These are phyloP conservation scores for Moricandia moricandioides DNA, from an alignment of 345 rosid species.

Conservation along the genomic window DNA sequence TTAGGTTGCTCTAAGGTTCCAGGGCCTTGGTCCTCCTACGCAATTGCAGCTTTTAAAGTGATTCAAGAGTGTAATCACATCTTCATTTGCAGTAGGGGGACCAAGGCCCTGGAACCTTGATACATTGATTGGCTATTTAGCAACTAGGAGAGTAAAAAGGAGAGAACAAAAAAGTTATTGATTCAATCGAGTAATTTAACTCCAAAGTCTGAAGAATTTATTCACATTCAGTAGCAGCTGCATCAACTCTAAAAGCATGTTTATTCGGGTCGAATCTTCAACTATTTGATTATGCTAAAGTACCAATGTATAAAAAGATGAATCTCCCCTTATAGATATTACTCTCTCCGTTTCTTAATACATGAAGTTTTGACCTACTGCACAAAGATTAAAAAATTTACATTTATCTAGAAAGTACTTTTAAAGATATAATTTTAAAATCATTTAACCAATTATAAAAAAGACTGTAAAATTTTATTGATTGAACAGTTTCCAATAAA, in stretches of 20 bases:
- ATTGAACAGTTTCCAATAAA: no score
- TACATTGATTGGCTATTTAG: conserved; percentile 1
- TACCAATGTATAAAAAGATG: conserved; percentile 2
- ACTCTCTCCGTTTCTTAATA: no score
- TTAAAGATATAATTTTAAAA: no score
- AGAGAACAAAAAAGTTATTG: conserved; percentile 12
- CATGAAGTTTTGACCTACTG: no score
- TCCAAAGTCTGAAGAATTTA: conserved; percentile 29
- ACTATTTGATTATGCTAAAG: conserved; percentile 31
- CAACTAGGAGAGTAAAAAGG: background rate
- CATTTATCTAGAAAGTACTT: no score
- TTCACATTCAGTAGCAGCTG: conserved; percentile 30
- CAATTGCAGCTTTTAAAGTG: background rate
- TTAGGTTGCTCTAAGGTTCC: conserved; percentile 8
- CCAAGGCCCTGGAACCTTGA: no score
- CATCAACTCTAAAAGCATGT: conserved; percentile 25
- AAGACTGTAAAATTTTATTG: no score
- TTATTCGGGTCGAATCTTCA: conserved; percentile 21
- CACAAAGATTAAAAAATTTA: no score
- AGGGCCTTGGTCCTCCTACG: background rate
- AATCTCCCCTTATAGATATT: background rate
- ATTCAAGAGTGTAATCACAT: conserved; percentile 1
- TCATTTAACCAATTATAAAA: no score
- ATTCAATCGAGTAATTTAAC: conserved; percentile 29
- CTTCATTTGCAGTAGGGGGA: background rate